Base-by-base conservation (phyloP, 345 rosid species). In the Hibiscus mutabilis region DNA sequence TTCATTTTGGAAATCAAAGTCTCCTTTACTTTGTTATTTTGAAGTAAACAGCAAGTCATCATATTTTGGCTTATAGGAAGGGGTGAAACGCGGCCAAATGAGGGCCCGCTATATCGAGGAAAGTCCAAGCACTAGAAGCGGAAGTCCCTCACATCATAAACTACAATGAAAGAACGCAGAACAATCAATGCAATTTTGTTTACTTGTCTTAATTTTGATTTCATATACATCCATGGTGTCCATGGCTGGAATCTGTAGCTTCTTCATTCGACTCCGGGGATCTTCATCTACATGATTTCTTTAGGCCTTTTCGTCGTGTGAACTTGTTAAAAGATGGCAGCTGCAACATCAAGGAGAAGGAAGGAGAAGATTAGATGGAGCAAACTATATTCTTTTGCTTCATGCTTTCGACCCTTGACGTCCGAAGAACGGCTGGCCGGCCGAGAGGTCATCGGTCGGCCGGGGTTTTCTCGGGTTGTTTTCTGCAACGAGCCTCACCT, bases 401-500 rank as follows among this genome's bases (percentile, higher is more conserved):
- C 83, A 22, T 86, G 87, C 79, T 69, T 82, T 52, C 27, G 71
- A 15, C 72, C 87, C 5, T 59, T 22, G 5, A 71, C 67, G n/a
- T 59, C 40, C 0, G 78, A 77, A 25, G 79, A 77, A 27, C 24
- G 21, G 2, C 12, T 21, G 55, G 55, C 68, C 3, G 70, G 19
- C 29, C 75, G 76, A 51, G 77, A 76, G 13, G 75, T 70, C 22
- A 68, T 81, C 57, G 82, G 84, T 60, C 75, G 22, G 79, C 83
- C 83, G 0, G 86, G 90, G 16, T 84, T 73, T 69, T 76, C 80
- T 9, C 60, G 82, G 73, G 71, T 82, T 12, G 86, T 84, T 70
- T 81, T 76, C 78, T 89, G 95, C 80, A 89, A 87, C 75, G 79
- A 86, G 6, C 85, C 91, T 56, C 79, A 77, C 6, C 13, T 67